phyloP scores from a whole-genome alignment of 257 asterid genomes.

The Fraxinus americana region DNA sequence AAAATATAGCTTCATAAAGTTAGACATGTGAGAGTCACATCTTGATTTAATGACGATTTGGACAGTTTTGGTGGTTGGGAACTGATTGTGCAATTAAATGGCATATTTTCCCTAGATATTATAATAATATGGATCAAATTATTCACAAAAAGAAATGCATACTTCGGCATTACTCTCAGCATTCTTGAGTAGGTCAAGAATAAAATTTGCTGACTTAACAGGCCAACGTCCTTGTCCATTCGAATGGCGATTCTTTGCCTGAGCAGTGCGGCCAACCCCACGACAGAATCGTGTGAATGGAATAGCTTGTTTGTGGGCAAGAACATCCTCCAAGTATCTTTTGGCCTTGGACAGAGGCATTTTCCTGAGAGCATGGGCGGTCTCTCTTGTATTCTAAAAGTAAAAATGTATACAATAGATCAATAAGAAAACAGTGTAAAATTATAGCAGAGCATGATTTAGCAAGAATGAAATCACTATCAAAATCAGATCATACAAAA shows the following conservation, averaged over 20 bases:
- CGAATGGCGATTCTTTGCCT: conserved; percentile 71
- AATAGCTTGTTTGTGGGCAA: conserved; percentile 70
- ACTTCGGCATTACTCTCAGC: conserved; percentile 86
- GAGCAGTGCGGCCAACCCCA: conserved; percentile 79
- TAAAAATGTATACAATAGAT: neutral
- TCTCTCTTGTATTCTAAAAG: conserved; percentile 63
- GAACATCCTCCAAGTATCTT: conserved; percentile 67
- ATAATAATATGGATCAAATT: neutral
- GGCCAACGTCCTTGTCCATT: conserved; percentile 86
- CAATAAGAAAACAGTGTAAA: neutral
- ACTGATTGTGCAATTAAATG: neutral
- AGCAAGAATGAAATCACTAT: no score
- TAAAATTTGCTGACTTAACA: conserved; percentile 63
- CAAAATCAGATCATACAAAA: neutral
- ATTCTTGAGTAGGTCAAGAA: conserved; percentile 72
- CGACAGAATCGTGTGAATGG: conserved; percentile 79
- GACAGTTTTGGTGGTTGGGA: neutral
- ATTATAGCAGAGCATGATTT: neutral
- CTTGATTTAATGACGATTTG: neutral
- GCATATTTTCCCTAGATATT: neutral
- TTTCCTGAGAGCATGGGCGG: conserved; percentile 74
- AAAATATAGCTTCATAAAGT: neutral
- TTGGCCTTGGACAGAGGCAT: conserved; percentile 61
- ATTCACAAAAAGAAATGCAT: neutral
- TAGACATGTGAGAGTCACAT: neutral